These are phyloP conservation scores for Arthroderma sp. DNA, from an alignment of 2,329 filamentous ascomycete genomes.

Conservation along the genomic window DNA sequence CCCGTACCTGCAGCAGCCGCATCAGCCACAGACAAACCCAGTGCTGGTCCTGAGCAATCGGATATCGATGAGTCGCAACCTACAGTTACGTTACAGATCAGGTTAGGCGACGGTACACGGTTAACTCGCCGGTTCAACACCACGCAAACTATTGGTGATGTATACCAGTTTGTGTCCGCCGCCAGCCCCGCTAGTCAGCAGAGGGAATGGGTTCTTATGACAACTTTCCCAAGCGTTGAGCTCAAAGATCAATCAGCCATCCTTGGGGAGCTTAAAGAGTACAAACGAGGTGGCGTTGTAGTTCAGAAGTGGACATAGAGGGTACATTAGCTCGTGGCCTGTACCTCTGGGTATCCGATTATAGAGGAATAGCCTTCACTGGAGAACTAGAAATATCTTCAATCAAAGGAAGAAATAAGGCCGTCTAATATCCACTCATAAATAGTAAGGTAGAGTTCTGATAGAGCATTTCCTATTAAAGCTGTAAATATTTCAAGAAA, in stretches of 20 bases:
- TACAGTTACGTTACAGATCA: constrained; percentile 48
- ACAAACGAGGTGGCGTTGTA: constrained; percentile 40
- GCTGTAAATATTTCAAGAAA: too few relatives aligned
- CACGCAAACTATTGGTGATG: constrained; percentile 51
- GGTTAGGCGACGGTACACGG: constrained; percentile 51
- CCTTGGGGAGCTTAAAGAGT: constrained; percentile 38
- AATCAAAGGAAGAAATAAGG: background rate
- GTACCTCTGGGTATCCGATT: background rate
- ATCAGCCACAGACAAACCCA: constrained; percentile 16
- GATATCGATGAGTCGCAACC: constrained; percentile 47
- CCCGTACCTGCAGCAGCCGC: constrained; percentile 22
- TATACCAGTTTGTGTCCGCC: constrained; percentile 49
- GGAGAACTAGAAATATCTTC: background rate
- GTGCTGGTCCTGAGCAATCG: constrained; percentile 23
- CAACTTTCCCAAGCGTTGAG: constrained; percentile 54
- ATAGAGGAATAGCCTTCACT: background rate
- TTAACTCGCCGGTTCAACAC: constrained; percentile 53
- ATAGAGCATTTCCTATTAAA: too few relatives aligned
- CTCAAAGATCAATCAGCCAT: constrained; percentile 42
- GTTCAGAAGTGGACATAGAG: constrained; percentile 37
- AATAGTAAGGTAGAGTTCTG: too few relatives aligned
- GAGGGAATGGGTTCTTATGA: constrained; percentile 50
- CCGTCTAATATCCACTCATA: background rate
- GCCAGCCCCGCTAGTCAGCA: constrained; percentile 39
- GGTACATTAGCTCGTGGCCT: background rate